Conservation (phyloP, 192 early-diverging fungal species). For the Backusella liffmaniae region DNA sequence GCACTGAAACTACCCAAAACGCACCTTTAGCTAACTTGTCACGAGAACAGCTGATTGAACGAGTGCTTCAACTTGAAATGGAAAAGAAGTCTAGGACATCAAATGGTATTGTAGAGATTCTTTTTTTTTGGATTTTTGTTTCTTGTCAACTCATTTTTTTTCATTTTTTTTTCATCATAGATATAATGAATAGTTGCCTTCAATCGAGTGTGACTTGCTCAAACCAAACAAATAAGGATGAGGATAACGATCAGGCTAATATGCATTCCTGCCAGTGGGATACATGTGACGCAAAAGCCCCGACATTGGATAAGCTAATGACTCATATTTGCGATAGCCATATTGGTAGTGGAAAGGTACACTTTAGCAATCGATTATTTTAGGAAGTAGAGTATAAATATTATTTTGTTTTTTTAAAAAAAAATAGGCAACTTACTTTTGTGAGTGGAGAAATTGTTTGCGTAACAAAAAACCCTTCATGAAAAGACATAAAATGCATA, state of each 20-base stretch:
- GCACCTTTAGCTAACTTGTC: slow-evolving; percentile 18
- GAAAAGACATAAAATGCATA: slow-evolving; percentile 66
- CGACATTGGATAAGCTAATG: slow-evolving; percentile 32
- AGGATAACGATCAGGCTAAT: background rate
- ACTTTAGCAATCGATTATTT: background rate
- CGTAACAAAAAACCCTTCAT: slow-evolving; percentile 59
- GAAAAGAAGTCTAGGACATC: slow-evolving; percentile 10
- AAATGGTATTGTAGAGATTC: background rate
- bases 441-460: slow-evolving; percentile 47
- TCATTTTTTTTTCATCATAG: background rate
- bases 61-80: slow-evolving; percentile 17
- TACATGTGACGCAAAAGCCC: slow-evolving; percentile 1
- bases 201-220: background rate
- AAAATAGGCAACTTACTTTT: slow-evolving; percentile 41
- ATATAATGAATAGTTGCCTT: background rate
- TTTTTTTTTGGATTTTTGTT: background rate
- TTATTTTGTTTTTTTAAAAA: background rate
- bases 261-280: slow-evolving; percentile 22
- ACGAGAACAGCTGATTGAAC: slow-evolving; percentile 14
- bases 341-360: slow-evolving; percentile 55
- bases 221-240: background rate
- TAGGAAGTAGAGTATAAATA: background rate
- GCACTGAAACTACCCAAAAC: background rate
- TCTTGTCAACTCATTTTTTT: background rate
- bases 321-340: slow-evolving; percentile 49